These are phyloP conservation scores for Coemansia biformis DNA, from an alignment of 192 early-diverging fungal species.

Conservation along the genomic window DNA sequence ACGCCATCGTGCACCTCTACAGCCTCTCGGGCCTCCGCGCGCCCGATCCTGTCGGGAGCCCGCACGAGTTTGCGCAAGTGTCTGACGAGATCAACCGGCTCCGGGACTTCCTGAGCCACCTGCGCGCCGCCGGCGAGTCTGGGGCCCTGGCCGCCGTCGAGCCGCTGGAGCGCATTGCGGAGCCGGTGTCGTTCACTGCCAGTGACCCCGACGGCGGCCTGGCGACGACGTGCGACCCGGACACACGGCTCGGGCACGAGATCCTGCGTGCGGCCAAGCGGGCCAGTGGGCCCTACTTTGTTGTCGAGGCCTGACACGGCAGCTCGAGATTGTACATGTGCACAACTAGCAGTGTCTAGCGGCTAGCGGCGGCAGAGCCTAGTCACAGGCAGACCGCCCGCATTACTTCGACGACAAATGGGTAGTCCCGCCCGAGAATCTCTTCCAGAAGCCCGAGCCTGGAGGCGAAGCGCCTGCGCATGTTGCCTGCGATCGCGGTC, in stretches of 20 bases:
- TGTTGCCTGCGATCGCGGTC: slow-evolving; percentile 10
- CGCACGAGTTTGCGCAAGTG: slow-evolving; percentile 5
- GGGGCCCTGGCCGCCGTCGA: slow-evolving; percentile 19
- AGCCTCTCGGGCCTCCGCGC: slow-evolving; percentile 24
- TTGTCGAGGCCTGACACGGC: slow-evolving; percentile 35
- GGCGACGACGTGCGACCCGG: not conserved
- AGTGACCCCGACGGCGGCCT: slow-evolving; percentile 8
- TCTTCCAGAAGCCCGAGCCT: slow-evolving; percentile 9
- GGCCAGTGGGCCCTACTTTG: slow-evolving; percentile 20
- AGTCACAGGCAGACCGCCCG: too few relatives aligned
- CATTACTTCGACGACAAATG: slow-evolving; percentile 11
- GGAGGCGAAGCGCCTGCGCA: not conserved
- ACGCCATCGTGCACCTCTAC: slow-evolving; percentile 19
- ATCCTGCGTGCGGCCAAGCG: slow-evolving; percentile 12
- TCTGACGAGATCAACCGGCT: slow-evolving; percentile 30
- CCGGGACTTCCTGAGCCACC: slow-evolving; percentile 36
- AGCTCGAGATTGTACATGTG: too few relatives aligned
- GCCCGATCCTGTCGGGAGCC: slow-evolving; percentile 7
- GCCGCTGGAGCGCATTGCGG: slow-evolving; percentile 29
- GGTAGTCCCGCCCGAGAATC: slow-evolving; percentile 18
- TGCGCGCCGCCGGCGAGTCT: slow-evolving; percentile 12
- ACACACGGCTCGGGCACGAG: slow-evolving; percentile 7
- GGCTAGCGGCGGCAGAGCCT: too few relatives aligned
- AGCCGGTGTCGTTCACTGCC: slow-evolving; percentile 24
- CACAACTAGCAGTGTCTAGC: too few relatives aligned